Evolutionary conservation across 2,329 filamentous ascomycete species (phyloP), one percentile per base, ranked within the genome.

Genomic region (Coleophoma crateriformis): DNA sequence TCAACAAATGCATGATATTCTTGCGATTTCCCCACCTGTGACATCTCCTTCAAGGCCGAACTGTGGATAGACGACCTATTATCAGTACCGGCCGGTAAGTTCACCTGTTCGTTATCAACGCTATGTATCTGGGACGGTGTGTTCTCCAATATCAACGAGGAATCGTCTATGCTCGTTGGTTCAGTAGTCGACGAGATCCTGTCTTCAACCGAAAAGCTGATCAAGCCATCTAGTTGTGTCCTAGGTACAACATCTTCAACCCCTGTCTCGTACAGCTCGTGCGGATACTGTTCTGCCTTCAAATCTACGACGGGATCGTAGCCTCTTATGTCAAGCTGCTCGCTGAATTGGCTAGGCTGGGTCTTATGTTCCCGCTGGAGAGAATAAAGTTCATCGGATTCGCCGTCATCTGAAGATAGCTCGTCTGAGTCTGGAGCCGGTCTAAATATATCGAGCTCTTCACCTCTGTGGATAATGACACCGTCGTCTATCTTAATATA

Each of bases 381-480:
- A n/a, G 27, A 27, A 27, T 7, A 27, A 27, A 27, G 6, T 27
- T 57, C 56, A 3, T 54, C 54, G 11, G 42, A 27, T 37, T 55
- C 50, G 27, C 51, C 54, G 11, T 53, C 50, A 15, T 51, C 50
- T n/a, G 27, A 44, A 41, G 47, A 50, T 10, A 53, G 15, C 17
- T 50, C 46, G 8, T 58, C 58, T 8, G 46, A 51, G 22, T 63
- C 59, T 40, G 50, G 50, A 33, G 52, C 57, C 14, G 55, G 51
- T 8, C 54, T 46, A 48, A 67, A 67, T 2, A 67, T 40, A 44
- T 64, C 61, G 20, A 67, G 58, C 22, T 60, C 51, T 50, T 67
- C 63, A 19, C 63, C 64, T 22, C 63, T 58, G 47, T 65, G 64
- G 43, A 64, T 49, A 41, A 61, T 47, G 7, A 57, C 47, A 40